Conservation (phyloP, 208 protist genomes). For the Lotmaria passim region DNA sequence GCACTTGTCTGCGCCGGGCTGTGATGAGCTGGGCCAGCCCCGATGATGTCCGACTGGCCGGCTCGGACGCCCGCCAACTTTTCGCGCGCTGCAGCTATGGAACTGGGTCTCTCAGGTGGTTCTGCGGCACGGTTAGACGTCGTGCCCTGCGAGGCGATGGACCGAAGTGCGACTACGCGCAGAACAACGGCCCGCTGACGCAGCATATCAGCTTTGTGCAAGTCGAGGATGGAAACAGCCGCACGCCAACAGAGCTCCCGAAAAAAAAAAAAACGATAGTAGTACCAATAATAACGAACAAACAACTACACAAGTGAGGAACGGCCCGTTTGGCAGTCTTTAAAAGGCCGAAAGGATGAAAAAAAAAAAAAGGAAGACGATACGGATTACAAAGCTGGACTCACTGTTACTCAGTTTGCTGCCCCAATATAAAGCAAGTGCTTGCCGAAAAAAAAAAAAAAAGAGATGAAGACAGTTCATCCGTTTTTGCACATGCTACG, state of each 20-base stretch:
- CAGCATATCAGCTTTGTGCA: slow-evolving; percentile 7
- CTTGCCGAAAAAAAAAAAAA: neutral
- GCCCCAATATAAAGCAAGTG: no score
- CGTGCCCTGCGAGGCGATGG: neutral
- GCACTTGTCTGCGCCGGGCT: slow-evolving; percentile 1
- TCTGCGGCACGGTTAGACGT: neutral
- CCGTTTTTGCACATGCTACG: neutral
- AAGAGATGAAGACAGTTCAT: neutral
- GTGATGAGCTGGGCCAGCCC: neutral
- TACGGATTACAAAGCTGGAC: neutral
- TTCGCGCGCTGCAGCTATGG: neutral
- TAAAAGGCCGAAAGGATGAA: neutral
- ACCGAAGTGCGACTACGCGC: neutral
- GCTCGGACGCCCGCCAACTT: neutral
- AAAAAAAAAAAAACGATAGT: no score
- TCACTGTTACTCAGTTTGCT: neutral
- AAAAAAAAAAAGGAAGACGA: neutral
- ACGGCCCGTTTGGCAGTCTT: neutral
- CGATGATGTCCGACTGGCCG: neutral
- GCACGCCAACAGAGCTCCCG: no score
- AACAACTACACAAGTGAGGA: neutral
- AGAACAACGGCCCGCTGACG: slow-evolving; percentile 5
- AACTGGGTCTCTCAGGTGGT: neutral
- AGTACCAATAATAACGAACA: no score
- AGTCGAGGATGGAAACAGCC: neutral